Conservation (phyloP, 768 basidiomycete species). For the Fomitopsis serialis region DNA sequence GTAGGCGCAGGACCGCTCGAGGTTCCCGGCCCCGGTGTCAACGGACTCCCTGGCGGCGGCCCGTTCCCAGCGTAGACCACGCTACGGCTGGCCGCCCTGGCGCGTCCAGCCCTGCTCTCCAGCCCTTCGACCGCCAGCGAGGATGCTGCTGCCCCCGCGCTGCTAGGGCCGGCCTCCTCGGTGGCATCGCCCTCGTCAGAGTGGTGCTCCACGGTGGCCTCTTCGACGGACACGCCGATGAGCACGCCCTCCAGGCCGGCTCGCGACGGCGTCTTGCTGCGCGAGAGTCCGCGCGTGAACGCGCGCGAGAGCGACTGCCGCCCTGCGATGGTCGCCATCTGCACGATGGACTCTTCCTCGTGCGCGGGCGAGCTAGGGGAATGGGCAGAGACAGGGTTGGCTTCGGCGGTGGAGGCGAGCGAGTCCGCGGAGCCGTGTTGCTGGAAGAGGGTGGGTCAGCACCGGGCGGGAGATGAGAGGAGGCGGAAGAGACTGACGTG, state of each 20-base stretch:
- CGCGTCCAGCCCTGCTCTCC: neutral
- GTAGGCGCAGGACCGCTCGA: constrained; percentile 9
- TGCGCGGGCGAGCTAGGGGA: neutral
- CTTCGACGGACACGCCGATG: constrained; percentile 23
- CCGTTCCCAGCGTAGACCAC: neutral
- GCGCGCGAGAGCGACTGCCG: constrained; percentile 20
- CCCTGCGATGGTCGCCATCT: constrained; percentile 19
- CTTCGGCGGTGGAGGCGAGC: constrained; percentile 14
- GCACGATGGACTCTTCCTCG: constrained; percentile 19
- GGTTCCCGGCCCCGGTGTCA: neutral
- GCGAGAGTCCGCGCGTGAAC: constrained; percentile 23
- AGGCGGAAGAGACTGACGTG: neutral
- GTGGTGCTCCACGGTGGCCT: constrained; percentile 20
- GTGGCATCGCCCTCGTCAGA: neutral
- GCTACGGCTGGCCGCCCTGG: neutral
- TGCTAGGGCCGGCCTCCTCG: neutral
- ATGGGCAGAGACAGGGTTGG: constrained; percentile 1
- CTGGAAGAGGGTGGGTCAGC: neutral
- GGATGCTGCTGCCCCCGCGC: neutral
- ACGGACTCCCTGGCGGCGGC: constrained; percentile 1
- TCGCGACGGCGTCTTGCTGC: constrained; percentile 14
- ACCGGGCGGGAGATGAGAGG: neutral
- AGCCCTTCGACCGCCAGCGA: no score
- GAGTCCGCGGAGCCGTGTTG: constrained; percentile 21
- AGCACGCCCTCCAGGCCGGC: constrained; percentile 16